Percentiles rank a stretch among this genome's conserved stretches.
phyloP scores from a whole-genome alignment of 2,329 filamentous ascomycete genomes.

The Trichoderma aggressivum region DNA sequence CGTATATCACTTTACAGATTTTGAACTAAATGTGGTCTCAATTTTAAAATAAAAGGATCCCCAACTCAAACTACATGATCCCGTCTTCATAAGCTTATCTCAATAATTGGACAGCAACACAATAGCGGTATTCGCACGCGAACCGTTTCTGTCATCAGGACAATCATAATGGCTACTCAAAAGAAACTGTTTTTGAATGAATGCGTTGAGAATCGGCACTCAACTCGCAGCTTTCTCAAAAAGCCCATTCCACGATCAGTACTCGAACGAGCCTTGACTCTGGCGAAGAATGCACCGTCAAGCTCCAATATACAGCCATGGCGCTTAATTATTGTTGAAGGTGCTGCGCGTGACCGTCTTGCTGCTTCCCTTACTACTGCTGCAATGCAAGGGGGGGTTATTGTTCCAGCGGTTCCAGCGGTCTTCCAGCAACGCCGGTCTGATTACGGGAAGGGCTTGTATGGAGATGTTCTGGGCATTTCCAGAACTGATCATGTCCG shows the following conservation, averaged over 20 bases:
- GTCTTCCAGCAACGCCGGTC: conserved; percentile 18
- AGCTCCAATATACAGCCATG: conserved; percentile 17
- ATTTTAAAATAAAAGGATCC: too few species aligned
- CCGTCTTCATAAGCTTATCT: background rate
- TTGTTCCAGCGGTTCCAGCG: background rate
- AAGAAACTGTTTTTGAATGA: background rate
- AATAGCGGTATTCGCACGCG: background rate
- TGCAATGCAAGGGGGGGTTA: background rate
- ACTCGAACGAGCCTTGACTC: conserved; percentile 1
- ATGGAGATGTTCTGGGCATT: conserved; percentile 22
- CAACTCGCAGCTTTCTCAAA: background rate
- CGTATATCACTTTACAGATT: too few species aligned
- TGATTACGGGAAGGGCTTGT: conserved; percentile 20
- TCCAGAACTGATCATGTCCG: conserved; percentile 13
- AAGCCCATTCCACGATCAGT: background rate
- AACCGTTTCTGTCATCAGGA: background rate
- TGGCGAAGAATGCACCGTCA: conserved; percentile 11
- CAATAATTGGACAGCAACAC: background rate
- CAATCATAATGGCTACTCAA: background rate
- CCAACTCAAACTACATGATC: too few species aligned
- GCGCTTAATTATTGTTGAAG: conserved; percentile 7
- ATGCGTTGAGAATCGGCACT: background rate
- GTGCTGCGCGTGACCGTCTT: conserved; percentile 7
- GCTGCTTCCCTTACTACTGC: background rate
- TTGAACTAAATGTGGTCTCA: too few species aligned